Percentiles rank a stretch among this genome's conserved stretches.
Conservation (phyloP, 2,329 filamentous ascomycete species). For the Chlorencoelia australis region DNA sequence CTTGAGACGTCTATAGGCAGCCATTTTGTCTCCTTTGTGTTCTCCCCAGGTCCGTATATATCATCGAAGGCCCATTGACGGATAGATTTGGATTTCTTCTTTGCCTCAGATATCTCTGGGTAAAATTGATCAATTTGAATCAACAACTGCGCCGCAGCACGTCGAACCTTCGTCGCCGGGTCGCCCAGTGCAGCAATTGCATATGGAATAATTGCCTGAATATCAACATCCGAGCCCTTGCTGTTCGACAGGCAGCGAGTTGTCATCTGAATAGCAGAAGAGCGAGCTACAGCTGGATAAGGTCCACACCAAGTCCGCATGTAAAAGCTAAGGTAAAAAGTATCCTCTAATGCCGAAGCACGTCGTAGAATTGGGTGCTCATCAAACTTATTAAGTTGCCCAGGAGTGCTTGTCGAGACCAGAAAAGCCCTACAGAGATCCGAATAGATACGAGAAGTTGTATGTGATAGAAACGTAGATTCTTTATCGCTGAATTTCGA, state of each 20-base stretch:
- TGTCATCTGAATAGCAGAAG: slow-evolving; percentile 57
- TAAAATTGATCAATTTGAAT: slow-evolving; percentile 44
- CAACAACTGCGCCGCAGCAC: slow-evolving; percentile 61
- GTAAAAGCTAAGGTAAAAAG: slow-evolving; percentile 67
- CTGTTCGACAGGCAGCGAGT: slow-evolving; percentile 44
- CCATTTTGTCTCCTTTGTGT: slow-evolving; percentile 40
- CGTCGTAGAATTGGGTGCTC: slow-evolving; percentile 44
- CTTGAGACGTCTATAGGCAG: slow-evolving; percentile 47
- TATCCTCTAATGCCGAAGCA: slow-evolving; percentile 44
- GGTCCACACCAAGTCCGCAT: slow-evolving; percentile 63
- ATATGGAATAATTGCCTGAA: slow-evolving; percentile 79
- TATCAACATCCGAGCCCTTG: slow-evolving; percentile 45
- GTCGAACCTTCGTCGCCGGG: slow-evolving; percentile 63
- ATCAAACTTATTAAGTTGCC: slow-evolving; percentile 31
- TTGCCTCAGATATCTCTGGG: slow-evolving; percentile 29
- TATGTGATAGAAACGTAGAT: slow-evolving; percentile 42
- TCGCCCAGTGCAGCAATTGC: slow-evolving; percentile 66
- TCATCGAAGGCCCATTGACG: slow-evolving; percentile 47
- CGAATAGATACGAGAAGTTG: slow-evolving; percentile 42
- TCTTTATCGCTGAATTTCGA: slow-evolving; percentile 29
- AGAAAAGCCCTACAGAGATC: slow-evolving; percentile 51
- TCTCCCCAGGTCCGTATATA: slow-evolving; percentile 52
- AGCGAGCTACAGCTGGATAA: slow-evolving; percentile 58
- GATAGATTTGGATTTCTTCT: slow-evolving; percentile 31
- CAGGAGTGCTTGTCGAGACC: slow-evolving; percentile 37